Evolutionary conservation across 495 filamentous ascomycete genomes (phyloP), one percentile per base, ranked within the genome.

Genomic region (Penicillium canariense): DNA sequence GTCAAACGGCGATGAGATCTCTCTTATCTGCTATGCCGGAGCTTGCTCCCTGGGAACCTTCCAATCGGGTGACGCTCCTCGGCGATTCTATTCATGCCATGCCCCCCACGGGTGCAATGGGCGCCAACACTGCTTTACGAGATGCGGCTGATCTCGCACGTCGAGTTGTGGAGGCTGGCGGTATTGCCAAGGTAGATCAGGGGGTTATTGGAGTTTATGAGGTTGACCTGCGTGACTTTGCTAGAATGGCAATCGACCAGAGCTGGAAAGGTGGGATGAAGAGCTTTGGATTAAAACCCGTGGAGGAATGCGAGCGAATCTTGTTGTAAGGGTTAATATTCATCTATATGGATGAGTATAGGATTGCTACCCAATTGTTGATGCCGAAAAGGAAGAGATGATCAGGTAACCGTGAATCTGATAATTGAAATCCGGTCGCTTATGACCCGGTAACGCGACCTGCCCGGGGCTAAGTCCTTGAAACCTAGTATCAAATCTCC

Each of bases 41-140:
- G 18, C 61, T 77, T 15, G 57, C 60, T 4, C 42, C 54, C 5
- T 75, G 72, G 70, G 46, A 61, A 12, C 30, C 66, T 6, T 62
- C 62, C 28, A 63, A 68, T 3, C 70, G 78, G 7, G 81, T 85
- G n/a, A 84, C 83, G 0, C 66, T 85, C 7, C 77, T 85, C 12
- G 84, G 83, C 1, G 82, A 87, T 55, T 81, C 83, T 0, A 79
- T 70, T 22, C 84, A 87, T 61, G 72, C 72, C 12, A 85, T 84
- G 82, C 84, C 83, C 4, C 84, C 84, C 5, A 82, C 81, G 0
- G 81, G 78, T 0, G 82, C 81, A 2, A 77, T 80, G 47, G 83
- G 83, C 1, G 81, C 80, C 11, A 84, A 83, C 54, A 84, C 82
- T 0, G 82, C 81, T 35, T 68, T 84, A 35, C 61, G 68, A 30